Evolutionary conservation across 176 grass and related monocot species (phyloP).

Genomic region (Olyra latifolia): DNA sequence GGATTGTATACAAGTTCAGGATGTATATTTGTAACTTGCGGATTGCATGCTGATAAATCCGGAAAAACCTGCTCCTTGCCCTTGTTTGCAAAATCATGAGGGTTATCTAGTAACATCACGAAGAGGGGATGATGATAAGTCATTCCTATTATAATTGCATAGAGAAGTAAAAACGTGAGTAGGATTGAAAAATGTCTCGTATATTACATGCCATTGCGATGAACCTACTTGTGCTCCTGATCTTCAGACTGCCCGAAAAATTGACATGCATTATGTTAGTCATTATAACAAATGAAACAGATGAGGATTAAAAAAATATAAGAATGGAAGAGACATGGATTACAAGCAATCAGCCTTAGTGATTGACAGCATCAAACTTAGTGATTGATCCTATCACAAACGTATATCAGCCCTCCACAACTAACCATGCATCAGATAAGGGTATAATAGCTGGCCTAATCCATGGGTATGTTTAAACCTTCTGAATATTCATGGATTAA

Average conservation of each 20-base stretch:
- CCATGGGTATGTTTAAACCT: not conserved
- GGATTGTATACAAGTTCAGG: not conserved
- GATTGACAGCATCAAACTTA: not conserved
- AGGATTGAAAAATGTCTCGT: not conserved
- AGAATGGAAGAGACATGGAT: not conserved
- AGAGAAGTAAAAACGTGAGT: not conserved
- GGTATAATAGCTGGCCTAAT: not conserved
- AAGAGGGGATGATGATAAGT: not conserved
- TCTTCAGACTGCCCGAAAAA: not conserved
- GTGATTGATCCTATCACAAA: no score
- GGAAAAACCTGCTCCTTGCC: not conserved
- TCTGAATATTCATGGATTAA: not conserved
- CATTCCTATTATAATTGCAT: not conserved
- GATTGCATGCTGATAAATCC: not conserved
- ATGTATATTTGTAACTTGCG: not conserved
- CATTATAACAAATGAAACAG: not conserved
- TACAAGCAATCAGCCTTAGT: not conserved
- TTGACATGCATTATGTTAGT: not conserved
- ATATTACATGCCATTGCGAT: not conserved
- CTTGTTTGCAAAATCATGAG: not conserved
- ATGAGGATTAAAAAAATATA: not conserved
- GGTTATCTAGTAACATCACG: not conserved
- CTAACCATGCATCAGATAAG: not conserved
- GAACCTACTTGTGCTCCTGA: not conserved
- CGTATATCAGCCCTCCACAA: no score